Conservation (phyloP, 148 eudicot genomes). For the Fallopia convolvulus region DNA sequence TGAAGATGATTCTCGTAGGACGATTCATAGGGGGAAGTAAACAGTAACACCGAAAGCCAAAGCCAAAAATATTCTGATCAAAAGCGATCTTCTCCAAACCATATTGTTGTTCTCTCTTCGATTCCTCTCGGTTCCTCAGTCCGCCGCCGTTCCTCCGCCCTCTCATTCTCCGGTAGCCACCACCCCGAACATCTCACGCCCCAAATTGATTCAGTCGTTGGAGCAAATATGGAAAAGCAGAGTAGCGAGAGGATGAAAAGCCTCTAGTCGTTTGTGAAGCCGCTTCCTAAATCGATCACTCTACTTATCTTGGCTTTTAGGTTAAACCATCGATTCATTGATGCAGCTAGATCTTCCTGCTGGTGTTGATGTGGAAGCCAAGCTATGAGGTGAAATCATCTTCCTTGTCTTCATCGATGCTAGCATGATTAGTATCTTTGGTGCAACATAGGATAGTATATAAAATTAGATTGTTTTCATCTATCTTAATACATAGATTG, state of each 20-base stretch:
- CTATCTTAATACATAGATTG: too few relatives aligned
- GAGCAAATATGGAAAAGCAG: too few relatives aligned
- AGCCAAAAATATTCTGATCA: constrained; percentile 34
- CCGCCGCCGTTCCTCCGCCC: constrained; percentile 6
- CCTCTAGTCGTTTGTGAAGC: too few relatives aligned
- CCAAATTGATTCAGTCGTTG: constrained; percentile 11
- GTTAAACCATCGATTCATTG: constrained; percentile 78
- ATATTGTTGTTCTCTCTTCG: constrained; percentile 15
- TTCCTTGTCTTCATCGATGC: too few relatives aligned
- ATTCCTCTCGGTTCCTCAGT: neutral
- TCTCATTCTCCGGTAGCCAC: neutral
- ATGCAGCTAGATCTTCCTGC: constrained; percentile 98
- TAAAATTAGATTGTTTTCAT: too few relatives aligned
- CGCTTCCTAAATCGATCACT: too few relatives aligned
- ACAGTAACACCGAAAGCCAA: constrained; percentile 52
- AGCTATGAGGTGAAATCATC: constrained; percentile 35
- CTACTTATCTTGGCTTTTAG: too few relatives aligned
- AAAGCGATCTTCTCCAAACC: constrained; percentile 23
- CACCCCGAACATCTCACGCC: constrained; percentile 30
- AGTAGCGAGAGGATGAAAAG: too few relatives aligned
- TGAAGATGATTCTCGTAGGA: constrained; percentile 3
- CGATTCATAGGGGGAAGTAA: constrained; percentile 62
- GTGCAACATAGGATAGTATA: too few relatives aligned
- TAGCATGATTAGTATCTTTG: too few relatives aligned
- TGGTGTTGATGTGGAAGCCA: constrained; percentile 96